Base-by-base conservation (phyloP, 345 rosid genomes). In the Salix dunnii region DNA sequence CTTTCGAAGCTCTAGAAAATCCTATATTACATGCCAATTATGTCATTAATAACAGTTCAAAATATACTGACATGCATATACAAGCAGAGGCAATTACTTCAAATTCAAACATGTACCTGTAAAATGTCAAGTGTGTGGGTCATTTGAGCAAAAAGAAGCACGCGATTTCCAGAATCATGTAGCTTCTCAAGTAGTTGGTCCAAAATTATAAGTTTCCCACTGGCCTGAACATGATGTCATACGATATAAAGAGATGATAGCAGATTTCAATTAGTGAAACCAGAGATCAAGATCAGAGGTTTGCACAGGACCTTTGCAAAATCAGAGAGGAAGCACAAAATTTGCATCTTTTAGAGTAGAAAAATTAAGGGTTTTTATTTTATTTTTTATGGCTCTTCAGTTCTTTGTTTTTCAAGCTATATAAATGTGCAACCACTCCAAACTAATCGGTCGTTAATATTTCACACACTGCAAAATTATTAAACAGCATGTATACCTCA, bases 111-210 rank as follows among this genome's bases (percentile, higher is more conserved):
- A 13, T 38, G 68, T 83, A 90, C 97, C 93, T 94, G 97, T 78
- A 94, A 85, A 84, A 94, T 91, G 82, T 94, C 98, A 33, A 94
- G 97, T 46, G 97, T 92, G 73, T 86, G 88, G 18, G 96, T 94
- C 98, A 94, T 92, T 73, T 94, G 98, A 71, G 96, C 89, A 89
- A 94, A 94, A 23, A 94, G 88, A 78, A 94, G 98, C 69, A 94
- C 94, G 74, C 93, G 92, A 68, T 90, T 93, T 66, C 96, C 93
- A 73, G 87, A 84, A 71, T 67, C 77, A 79, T 87, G 86, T 67
- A 92, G 89, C 78, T 86, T 91, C 78, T 77, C 63, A 46, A 94
- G 97, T 49, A 94, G 82, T 73, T 84, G 87, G 71, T 94, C 98
- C 81, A 94, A 80, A 76, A 92, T 86, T 75, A 90, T 76, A 71